Conservation (phyloP, 306 rosid species). For the Vigna hirtella region DNA sequence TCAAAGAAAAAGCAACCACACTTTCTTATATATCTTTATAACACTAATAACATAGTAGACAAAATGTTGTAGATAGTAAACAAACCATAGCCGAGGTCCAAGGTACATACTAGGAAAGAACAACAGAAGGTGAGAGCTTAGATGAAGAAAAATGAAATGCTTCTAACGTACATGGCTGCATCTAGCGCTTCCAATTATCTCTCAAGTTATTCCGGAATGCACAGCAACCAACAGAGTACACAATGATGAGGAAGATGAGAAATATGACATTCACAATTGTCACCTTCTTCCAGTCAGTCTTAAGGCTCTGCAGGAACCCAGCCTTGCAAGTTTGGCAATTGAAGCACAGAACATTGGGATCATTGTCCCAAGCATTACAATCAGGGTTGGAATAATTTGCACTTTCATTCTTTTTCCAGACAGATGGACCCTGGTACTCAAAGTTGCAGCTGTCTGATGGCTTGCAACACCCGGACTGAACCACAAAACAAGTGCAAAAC, state of each 20-base stretch:
- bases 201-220: constrained; percentile 77
- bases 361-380: constrained; percentile 61
- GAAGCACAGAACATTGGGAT: constrained; percentile 57
- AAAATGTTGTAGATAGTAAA: neutral
- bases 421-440: constrained; percentile 50
- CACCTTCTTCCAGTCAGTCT: constrained; percentile 74
- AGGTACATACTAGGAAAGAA: too few species aligned
- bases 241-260: constrained; percentile 68
- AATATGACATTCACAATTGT: constrained; percentile 61
- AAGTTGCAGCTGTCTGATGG: constrained; percentile 66
- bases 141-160: constrained; percentile 1
- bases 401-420: constrained; percentile 41
- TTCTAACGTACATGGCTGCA: neutral
- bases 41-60: neutral
- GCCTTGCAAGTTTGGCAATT: constrained; percentile 81
- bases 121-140: neutral
- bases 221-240: constrained; percentile 79
- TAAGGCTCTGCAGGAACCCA: constrained; percentile 71
- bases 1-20: neutral
- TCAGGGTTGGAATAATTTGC: constrained; percentile 40
- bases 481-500: neutral
- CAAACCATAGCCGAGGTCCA: neutral
- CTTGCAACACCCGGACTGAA: constrained; percentile 86
- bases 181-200: constrained; percentile 53
- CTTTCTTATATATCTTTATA: neutral